Percentiles rank a stretch among this genome's conserved stretches.
These are phyloP conservation scores for Santalum album DNA, from an alignment of 164 flowering plant genomes.

Conservation along the genomic window DNA sequence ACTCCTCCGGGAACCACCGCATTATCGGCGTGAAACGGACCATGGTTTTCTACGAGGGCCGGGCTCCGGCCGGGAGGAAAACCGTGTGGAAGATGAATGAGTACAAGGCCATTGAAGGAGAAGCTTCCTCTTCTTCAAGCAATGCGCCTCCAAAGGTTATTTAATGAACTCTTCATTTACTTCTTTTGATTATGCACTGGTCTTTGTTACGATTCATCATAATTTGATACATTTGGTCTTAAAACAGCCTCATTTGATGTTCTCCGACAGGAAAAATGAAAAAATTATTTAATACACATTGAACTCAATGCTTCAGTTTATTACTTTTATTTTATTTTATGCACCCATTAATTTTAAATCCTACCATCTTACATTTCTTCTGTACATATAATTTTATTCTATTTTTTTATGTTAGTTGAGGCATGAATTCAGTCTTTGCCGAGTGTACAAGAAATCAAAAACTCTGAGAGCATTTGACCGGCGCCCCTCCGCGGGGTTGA, in stretches of 20 bases:
- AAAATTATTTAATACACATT: no score
- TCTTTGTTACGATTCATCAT: not conserved
- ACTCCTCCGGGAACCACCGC: slow-evolving; percentile 29
- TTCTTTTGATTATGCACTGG: not conserved
- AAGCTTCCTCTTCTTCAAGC: not conserved
- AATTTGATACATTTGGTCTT: no score
- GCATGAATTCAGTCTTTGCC: slow-evolving; percentile 34
- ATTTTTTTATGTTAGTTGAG: slow-evolving; percentile 16
- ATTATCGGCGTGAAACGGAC: slow-evolving; percentile 47
- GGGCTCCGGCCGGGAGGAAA: slow-evolving; percentile 42
- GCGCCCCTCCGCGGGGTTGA: slow-evolving; percentile 23
- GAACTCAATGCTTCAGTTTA: no score
- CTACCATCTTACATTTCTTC: not conserved
- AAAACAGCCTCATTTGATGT: no score
- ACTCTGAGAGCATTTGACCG: slow-evolving; percentile 31
- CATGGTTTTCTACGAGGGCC: slow-evolving; percentile 50
- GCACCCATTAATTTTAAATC: no score
- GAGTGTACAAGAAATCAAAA: slow-evolving; percentile 37
- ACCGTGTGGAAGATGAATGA: slow-evolving; percentile 60
- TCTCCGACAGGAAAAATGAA: no score
- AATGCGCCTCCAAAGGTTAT: not conserved
- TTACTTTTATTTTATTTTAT: no score
- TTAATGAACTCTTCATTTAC: not conserved
- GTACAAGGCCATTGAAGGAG: slow-evolving; percentile 31
- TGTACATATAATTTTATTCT: not conserved